A percentile compares a stretch with the other conserved stretches of the same genome.
Evolutionary conservation across 768 basidiomycete genomes (phyloP).

Genomic region (Suillus weaverae): DNA sequence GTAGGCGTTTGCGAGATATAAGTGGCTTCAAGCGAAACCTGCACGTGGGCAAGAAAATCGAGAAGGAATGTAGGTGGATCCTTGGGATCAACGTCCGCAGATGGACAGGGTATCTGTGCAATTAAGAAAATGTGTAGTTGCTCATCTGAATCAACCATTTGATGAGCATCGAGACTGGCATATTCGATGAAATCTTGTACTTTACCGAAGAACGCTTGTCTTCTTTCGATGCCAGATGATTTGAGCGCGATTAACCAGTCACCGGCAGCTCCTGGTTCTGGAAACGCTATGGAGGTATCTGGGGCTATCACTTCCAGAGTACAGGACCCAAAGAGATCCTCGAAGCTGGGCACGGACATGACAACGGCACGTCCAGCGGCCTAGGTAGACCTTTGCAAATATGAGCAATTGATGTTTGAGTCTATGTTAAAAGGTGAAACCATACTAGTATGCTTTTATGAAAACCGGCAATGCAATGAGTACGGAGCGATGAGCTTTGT

Average conservation of each 20-base stretch:
- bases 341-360: conserved; percentile 47
- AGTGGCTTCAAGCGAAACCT: conserved; percentile 78
- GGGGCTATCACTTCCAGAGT: conserved; percentile 65
- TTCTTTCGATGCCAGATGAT: conserved; percentile 48
- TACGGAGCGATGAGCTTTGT: not conserved
- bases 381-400: not conserved
- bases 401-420: not conserved
- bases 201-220: conserved; percentile 76
- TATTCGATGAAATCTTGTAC: conserved; percentile 19
- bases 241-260: conserved; percentile 57
- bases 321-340: conserved; percentile 61
- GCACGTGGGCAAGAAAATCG: conserved; percentile 64
- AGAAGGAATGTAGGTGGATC: conserved; percentile 39
- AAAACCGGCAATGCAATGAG: not conserved
- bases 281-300: conserved; percentile 61
- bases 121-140: conserved; percentile 51
- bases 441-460: not conserved
- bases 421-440: not conserved
- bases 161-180: conserved; percentile 16
- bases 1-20: conserved; percentile 62
- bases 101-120: conserved; percentile 33
- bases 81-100: conserved; percentile 38
- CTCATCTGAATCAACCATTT: conserved; percentile 44
- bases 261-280: conserved; percentile 44
- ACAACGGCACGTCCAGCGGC: not conserved